Conservation (phyloP, 441 rosid genomes). For the Aleurites moluccanus region DNA sequence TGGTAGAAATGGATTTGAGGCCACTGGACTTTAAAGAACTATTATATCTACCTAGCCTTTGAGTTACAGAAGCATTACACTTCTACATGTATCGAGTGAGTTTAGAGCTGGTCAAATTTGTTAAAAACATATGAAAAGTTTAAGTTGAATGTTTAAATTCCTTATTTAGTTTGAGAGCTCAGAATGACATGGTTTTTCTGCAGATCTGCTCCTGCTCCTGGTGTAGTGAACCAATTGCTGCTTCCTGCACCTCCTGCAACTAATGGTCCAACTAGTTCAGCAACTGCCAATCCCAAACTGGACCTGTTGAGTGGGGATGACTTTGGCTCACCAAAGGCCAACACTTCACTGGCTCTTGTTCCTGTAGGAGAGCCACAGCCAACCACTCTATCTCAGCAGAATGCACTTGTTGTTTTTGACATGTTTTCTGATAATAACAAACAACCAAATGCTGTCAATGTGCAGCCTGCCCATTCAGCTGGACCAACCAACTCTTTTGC, state of each 20-base stretch:
- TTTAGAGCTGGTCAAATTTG: neutral
- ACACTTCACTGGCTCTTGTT: conserved; percentile 70
- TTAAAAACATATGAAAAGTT: neutral
- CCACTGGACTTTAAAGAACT: neutral
- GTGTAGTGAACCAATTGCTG: conserved; percentile 59
- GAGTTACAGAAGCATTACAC: neutral
- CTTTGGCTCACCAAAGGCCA: conserved; percentile 60
- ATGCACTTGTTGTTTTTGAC: conserved; percentile 84
- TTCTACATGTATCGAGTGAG: neutral
- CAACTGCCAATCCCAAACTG: conserved; percentile 57
- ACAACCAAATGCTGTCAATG: conserved; percentile 46
- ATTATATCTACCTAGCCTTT: neutral
- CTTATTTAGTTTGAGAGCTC: neutral
- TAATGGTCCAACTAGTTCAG: conserved; percentile 51
- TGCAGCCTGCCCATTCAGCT: conserved; percentile 44
- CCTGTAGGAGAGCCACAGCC: conserved; percentile 68
- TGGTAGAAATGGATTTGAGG: neutral
- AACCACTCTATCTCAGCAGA: conserved; percentile 61
- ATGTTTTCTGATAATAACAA: conserved; percentile 65
- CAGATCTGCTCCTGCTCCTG: conserved; percentile 61
- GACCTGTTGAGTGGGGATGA: conserved; percentile 97
- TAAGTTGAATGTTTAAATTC: neutral
- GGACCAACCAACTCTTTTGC: conserved; percentile 48
- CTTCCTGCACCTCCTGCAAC: conserved; percentile 79
- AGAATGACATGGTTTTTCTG: conserved; percentile 26